Evolutionary conservation across 139 green algal species (phyloP), one percentile per base, ranked within the genome.

Genomic region (Coelastrella sp.): DNA sequence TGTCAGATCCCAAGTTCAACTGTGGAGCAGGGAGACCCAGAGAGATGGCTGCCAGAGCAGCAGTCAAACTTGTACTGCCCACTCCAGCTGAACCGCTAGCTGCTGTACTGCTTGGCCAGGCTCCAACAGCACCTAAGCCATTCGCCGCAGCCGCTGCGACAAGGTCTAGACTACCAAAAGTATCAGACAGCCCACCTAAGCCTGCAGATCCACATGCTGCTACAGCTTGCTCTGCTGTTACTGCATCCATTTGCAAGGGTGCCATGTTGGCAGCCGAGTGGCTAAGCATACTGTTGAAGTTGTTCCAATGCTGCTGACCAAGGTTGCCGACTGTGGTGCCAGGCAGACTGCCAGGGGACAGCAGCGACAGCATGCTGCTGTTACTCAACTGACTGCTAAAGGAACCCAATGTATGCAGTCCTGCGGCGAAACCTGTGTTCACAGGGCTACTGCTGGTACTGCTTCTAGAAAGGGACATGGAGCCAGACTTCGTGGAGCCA

Each of bases 91-190:
- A n/a, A n/a, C n/a, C 40, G 35, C 37, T 45, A 57, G 41, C 27
- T 40, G 41, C 43, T 43, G 32, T 21, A 69, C 62, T 69, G 7
- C 7, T 38, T 69, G 62, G 30, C 40, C 69, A 78, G 41, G 25
- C 4, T 19, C 32, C 25, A 2, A 11, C 23, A 5, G 30, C 6
- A 21, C 53, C 21, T 15, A 34, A 27, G 40, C 35, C 37, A 38
- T n/a, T 27, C 41, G 71, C 43, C 27, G 71, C 40, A 57, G 68
- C 59, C 27, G 59, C 78, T 17, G 30, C 57, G 17, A 4, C 27
- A 27, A 53, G 41, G 43, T 79, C 41, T n/a, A 79, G 19, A 8
- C 41, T 79, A n/a, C 71, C 71, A 63, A 79, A 79, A 6, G 71
- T 79, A n/a, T 79, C 50, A 13, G 32, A 43, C 73, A 68, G 21